Evolutionary conservation across 768 basidiomycete genomes (phyloP).

Genomic region (Phanerochaete carnosa): DNA sequence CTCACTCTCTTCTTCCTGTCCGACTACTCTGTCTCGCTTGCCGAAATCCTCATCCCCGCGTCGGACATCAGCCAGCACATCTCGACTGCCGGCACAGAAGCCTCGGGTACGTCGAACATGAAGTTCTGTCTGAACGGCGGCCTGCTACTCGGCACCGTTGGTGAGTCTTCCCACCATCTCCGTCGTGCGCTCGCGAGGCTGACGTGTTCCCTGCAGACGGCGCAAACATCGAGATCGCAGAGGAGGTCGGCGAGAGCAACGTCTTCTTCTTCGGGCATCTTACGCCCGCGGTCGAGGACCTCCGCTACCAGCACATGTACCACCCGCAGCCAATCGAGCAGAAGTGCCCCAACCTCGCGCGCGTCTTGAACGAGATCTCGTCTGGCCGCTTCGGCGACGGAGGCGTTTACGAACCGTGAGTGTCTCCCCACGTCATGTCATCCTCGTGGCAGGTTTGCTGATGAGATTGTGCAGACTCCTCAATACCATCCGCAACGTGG

Average conservation of each 20-base stretch:
- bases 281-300: slow-evolving; percentile 82
- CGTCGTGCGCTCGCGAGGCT: not conserved
- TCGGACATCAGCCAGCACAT: slow-evolving; percentile 96
- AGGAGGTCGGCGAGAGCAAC: slow-evolving; percentile 90
- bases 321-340: slow-evolving; percentile 77
- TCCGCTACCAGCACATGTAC: slow-evolving; percentile 84
- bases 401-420: slow-evolving; percentile 81
- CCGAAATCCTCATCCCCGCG: slow-evolving; percentile 85
- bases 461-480: slow-evolving; percentile 42
- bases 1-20: slow-evolving; percentile 93
- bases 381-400: slow-evolving; percentile 79
- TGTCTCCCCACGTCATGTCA: slow-evolving; percentile 17
- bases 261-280: slow-evolving; percentile 93
- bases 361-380: slow-evolving; percentile 74
- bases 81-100: slow-evolving; percentile 95
- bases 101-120: slow-evolving; percentile 81
- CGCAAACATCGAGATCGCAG: slow-evolving; percentile 95
- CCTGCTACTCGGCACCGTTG: slow-evolving; percentile 78
- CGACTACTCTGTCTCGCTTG: slow-evolving; percentile 86
- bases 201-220: slow-evolving; percentile 54
- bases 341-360: slow-evolving; percentile 79
- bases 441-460: not conserved
- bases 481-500: slow-evolving; percentile 72
- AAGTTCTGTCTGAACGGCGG: slow-evolving; percentile 92
- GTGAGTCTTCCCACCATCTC: slow-evolving; percentile 18